A percentile compares a stretch with the other conserved stretches of the same genome.
Conservation (phyloP, 495 filamentous ascomycete genomes). For the Tuber borchii region DNA sequence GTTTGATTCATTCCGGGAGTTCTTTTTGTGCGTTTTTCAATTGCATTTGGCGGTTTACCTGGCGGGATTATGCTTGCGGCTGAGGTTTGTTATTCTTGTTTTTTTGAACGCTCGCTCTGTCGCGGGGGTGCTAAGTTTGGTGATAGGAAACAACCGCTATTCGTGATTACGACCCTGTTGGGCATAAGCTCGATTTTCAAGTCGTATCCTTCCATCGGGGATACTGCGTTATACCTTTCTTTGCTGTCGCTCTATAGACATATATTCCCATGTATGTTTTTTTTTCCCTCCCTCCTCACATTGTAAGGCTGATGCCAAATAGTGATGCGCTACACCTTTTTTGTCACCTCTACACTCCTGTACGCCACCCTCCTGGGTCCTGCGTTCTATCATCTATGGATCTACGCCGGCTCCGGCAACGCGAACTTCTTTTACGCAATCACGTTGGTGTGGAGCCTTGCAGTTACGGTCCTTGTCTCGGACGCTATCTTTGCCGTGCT, state of each 20-base stretch:
- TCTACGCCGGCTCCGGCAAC: slow-evolving; percentile 95
- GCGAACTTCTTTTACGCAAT: slow-evolving; percentile 99
- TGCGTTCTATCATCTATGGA: slow-evolving; percentile 96
- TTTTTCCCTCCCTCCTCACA: background rate
- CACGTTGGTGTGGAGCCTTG: slow-evolving; percentile 92
- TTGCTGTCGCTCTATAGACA: slow-evolving; percentile 83
- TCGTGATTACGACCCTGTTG: slow-evolving; percentile 69
- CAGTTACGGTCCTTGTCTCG: slow-evolving; percentile 66
- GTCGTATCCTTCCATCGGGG: slow-evolving; percentile 87
- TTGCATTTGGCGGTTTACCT: slow-evolving; percentile 86
- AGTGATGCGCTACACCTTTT: slow-evolving; percentile 92
- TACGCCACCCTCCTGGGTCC: slow-evolving; percentile 86
- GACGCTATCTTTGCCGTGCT: slow-evolving; percentile 83
- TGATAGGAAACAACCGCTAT: slow-evolving; percentile 63
- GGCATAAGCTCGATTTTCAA: slow-evolving; percentile 91
- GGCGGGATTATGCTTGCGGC: slow-evolving; percentile 68
- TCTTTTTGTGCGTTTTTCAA: slow-evolving; percentile 98
- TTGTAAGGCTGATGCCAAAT: slow-evolving; percentile 17
- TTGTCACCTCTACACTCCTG: slow-evolving; percentile 69
- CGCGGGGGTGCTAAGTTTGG: background rate
- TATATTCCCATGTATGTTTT: slow-evolving; percentile 71
- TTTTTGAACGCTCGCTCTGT: background rate
- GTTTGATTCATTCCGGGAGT: slow-evolving; percentile 94
- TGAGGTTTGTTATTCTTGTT: slow-evolving; percentile 47
- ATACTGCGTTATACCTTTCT: slow-evolving; percentile 75